phyloP scores from a whole-genome alignment of 1,139 yeast species.

The Candida pseudoviswanathii region DNA sequence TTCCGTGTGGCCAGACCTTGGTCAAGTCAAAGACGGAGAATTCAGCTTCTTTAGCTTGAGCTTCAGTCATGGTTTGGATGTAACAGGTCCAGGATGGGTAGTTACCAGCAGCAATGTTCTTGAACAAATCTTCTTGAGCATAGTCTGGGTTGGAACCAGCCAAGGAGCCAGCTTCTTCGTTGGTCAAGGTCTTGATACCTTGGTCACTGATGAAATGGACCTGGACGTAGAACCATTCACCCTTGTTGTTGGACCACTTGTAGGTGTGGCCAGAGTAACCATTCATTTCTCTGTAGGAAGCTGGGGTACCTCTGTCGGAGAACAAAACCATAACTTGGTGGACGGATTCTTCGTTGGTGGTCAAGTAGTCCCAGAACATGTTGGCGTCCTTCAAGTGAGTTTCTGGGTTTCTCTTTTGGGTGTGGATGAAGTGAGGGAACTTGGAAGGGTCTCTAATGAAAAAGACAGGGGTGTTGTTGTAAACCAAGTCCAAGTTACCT shows the following conservation, averaged over 20 bases:
- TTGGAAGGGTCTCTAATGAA: conserved; percentile 85
- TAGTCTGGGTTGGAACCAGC: conserved; percentile 67
- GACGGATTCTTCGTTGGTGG: conserved; percentile 60
- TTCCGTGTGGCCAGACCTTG: conserved; percentile 79
- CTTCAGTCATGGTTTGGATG: conserved; percentile 68
- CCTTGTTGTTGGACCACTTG: conserved; percentile 66
- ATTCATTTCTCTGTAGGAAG: conserved; percentile 64
- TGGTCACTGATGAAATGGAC: conserved; percentile 63
- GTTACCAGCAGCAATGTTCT: conserved; percentile 61
- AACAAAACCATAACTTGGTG: conserved; percentile 67
- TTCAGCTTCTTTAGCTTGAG: conserved; percentile 59
- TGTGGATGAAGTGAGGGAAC: conserved; percentile 88
- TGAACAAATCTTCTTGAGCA: conserved; percentile 65
- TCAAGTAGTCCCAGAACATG: conserved; percentile 72
- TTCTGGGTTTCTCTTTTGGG: conserved; percentile 79
- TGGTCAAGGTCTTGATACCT: conserved; percentile 56
- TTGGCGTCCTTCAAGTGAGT: conserved; percentile 79
- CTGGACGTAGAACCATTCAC: conserved; percentile 68
- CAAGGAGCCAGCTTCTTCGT: conserved; percentile 58
- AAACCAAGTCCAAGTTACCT: conserved; percentile 86
- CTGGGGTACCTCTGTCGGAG: conserved; percentile 72
- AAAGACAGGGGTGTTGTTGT: conserved; percentile 88
- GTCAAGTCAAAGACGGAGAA: conserved; percentile 73
- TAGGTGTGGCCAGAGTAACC: conserved; percentile 76
- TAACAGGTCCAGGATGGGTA: conserved; percentile 66